Conservation (phyloP, 1,139 yeast genomes). For the Zygoascus sp. region DNA sequence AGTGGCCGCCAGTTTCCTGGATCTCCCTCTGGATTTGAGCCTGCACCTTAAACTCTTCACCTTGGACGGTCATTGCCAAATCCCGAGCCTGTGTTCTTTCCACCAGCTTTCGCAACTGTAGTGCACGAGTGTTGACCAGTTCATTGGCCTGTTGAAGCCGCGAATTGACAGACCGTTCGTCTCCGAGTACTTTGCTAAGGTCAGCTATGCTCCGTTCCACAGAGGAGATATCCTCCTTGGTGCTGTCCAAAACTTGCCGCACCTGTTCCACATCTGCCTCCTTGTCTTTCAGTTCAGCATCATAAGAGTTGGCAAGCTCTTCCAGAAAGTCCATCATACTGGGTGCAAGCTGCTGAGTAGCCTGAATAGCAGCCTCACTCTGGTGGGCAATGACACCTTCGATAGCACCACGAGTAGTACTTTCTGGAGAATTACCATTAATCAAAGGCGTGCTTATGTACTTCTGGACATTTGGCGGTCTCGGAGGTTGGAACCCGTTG, state of each 20-base stretch:
- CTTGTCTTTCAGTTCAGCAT: slow-evolving; percentile 47
- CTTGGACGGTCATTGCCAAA: slow-evolving; percentile 45
- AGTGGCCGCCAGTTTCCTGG: slow-evolving; percentile 13
- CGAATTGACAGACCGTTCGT: slow-evolving; percentile 27
- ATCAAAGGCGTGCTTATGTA: neutral
- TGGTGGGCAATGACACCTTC: slow-evolving; percentile 25
- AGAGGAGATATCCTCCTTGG: slow-evolving; percentile 40
- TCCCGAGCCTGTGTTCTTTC: slow-evolving; percentile 56
- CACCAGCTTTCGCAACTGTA: slow-evolving; percentile 41
- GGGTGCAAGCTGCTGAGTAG: slow-evolving; percentile 43
- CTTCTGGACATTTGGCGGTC: neutral
- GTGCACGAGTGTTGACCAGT: slow-evolving; percentile 31
- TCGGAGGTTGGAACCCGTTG: neutral
- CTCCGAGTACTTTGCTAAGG: slow-evolving; percentile 31
- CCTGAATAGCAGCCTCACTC: slow-evolving; percentile 49
- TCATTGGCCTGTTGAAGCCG: slow-evolving; percentile 30
- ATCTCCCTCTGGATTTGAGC: slow-evolving; percentile 27
- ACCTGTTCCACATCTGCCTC: slow-evolving; percentile 47
- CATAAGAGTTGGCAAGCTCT: slow-evolving; percentile 53
- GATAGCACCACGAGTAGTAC: neutral
- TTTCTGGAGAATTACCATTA: neutral
- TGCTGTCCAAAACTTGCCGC: slow-evolving; percentile 38
- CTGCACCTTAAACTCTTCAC: slow-evolving; percentile 42
- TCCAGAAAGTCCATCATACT: slow-evolving; percentile 46
- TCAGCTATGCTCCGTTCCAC: slow-evolving; percentile 33